phyloP scores from a whole-genome alignment of 148 eudicot species.

The Selenicereus undatus region DNA sequence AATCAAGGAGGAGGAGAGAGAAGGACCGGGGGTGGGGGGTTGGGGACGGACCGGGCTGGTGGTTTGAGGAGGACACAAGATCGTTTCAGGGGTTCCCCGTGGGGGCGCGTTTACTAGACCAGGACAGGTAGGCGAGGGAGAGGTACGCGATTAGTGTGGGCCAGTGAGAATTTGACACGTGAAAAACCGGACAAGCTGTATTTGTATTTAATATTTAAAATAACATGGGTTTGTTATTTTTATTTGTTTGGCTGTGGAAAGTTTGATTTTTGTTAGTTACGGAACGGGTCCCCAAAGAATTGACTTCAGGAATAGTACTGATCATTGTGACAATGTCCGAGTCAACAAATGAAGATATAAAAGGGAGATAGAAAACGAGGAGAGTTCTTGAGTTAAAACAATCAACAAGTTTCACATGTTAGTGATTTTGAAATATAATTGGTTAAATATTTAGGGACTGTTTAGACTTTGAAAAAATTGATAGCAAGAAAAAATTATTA shows the following conservation, averaged over 20 bases:
- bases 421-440: too few species aligned
- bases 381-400: too few species aligned
- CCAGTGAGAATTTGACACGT: neutral
- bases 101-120: slow-evolving; percentile 6
- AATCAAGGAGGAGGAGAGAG: neutral
- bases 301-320: too few species aligned
- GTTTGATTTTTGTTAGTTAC: neutral
- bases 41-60: neutral
- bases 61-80: neutral
- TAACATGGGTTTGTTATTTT: neutral
- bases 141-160: slow-evolving; percentile 11
- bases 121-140: neutral
- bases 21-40: neutral
- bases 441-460: too few species aligned
- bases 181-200: neutral
- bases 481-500: too few species aligned
- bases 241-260: neutral
- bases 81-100: neutral
- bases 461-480: too few species aligned
- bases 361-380: too few species aligned
- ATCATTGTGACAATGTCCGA: too few species aligned
- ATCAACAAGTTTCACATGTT: too few species aligned
- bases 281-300: neutral
- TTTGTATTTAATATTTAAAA: neutral
- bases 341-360: too few species aligned